phyloP scores from a whole-genome alignment of 2,329 filamentous ascomycete genomes.

The Fusarium sp. region DNA sequence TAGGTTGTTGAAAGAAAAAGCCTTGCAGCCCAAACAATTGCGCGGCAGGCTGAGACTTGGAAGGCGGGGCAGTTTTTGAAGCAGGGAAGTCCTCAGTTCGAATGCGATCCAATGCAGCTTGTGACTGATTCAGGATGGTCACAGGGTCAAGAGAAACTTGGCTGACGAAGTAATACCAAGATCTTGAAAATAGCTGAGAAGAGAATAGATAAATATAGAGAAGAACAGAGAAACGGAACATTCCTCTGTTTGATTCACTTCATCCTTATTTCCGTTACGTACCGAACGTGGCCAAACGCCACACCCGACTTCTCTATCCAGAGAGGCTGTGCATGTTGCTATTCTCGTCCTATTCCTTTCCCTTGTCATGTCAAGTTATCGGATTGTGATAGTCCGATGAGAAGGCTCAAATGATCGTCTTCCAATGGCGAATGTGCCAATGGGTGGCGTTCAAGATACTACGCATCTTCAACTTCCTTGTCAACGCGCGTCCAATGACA shows the following conservation, averaged over 20 bases:
- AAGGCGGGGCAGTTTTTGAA: slow-evolving; percentile 20
- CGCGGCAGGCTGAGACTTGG: slow-evolving; percentile 32
- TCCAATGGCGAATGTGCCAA: slow-evolving; percentile 22
- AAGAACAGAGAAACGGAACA: neutral
- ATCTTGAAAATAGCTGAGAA: neutral
- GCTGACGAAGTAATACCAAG: neutral
- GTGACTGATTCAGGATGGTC: slow-evolving; percentile 22
- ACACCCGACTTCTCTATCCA: slow-evolving; percentile 27
- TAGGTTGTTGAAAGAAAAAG: slow-evolving; percentile 13
- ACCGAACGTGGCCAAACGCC: slow-evolving; percentile 31
- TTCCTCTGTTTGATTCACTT: slow-evolving; percentile 1
- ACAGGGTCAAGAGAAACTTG: slow-evolving; percentile 16
- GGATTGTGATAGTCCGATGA: slow-evolving; percentile 18
- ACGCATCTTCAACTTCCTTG: neutral
- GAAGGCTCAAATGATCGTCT: slow-evolving; percentile 15
- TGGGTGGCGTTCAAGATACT: neutral
- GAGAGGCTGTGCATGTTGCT: slow-evolving; percentile 41
- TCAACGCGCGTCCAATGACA: slow-evolving; percentile 35
- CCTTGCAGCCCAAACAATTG: slow-evolving; percentile 22
- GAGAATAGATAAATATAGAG: neutral
- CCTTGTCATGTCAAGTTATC: slow-evolving; percentile 1
- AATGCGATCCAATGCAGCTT: neutral
- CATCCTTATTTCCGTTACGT: slow-evolving; percentile 2
- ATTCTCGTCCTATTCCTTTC: slow-evolving; percentile 23
- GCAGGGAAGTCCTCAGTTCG: slow-evolving; percentile 9